A percentile compares a stretch with the other conserved stretches of the same genome.
Evolutionary conservation across 2,329 filamentous ascomycete species (phyloP).

Genomic region (Chrysoporthe puriensis): DNA sequence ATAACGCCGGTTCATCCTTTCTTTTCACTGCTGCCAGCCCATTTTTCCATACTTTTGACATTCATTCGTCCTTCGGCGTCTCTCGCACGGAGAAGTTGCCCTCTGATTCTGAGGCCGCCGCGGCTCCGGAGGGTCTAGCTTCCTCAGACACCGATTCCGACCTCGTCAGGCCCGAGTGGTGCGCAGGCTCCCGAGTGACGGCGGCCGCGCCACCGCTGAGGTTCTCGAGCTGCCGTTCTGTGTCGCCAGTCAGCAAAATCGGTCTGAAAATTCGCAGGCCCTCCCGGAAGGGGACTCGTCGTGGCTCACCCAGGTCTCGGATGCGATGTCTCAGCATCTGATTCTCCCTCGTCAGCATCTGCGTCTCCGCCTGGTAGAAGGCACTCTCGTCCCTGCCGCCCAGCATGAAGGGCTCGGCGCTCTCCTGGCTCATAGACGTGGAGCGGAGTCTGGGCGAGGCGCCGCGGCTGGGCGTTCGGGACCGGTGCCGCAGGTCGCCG

Average conservation of each 20-base stretch:
- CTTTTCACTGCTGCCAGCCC: not conserved
- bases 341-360: constrained; percentile 77
- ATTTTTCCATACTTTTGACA: not conserved
- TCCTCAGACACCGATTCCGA: constrained; percentile 51
- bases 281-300: too few species aligned
- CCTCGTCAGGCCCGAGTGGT: constrained; percentile 52
- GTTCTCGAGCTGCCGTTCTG: constrained; percentile 59
- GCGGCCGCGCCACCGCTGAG: constrained; percentile 34
- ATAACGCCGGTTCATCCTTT: not conserved
- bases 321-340: constrained; percentile 80
- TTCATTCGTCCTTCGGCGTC: constrained; percentile 25
- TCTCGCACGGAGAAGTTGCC: constrained; percentile 15
- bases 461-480: constrained; percentile 61
- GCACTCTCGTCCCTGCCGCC: constrained; percentile 74
- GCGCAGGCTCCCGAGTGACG: constrained; percentile 51
- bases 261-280: not conserved
- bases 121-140: constrained; percentile 14
- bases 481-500: constrained; percentile 58
- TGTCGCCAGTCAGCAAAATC: constrained; percentile 29
- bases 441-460: constrained; percentile 61
- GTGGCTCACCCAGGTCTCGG: constrained; percentile 66
- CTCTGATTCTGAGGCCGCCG: not conserved
- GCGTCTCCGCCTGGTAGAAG: constrained; percentile 82
- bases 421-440: constrained; percentile 62
- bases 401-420: constrained; percentile 61